Evolutionary conservation across 1,139 yeast genomes (phyloP), one percentile per base, ranked within the genome.

Genomic region (Candida glucosophila): DNA sequence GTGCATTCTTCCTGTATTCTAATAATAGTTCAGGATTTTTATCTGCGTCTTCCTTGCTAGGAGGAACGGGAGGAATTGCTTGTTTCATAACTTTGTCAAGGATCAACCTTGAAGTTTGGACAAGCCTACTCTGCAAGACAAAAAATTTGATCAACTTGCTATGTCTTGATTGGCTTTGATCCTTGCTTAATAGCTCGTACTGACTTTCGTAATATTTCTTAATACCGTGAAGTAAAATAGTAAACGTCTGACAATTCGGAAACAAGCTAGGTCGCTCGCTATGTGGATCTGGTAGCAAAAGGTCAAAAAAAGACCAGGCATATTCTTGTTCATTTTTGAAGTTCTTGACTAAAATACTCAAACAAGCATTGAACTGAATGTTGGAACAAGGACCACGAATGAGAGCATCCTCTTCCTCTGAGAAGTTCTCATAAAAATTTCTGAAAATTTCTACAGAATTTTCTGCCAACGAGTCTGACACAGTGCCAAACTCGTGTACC

Each of bases 261-360:
- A 35, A 39, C 5, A 60, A 30, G 3, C 34, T 28, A 4, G 33
- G 33, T 12, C 29, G 40, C 20, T 33, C 23, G 2, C 37, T 42
- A n/a, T n/a, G n/a, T n/a, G n/a, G n/a, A 14, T 11, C 24, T 5
- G 49, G 47, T 7, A 45, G 25, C 22, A 61, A 41, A 12, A 37
- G 37, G 25, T 61, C 58, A 28, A 64, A 64, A 24, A 61, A 48
- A 2, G 43, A 37, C 71, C 70, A 64, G 1, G 67, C 66, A 17
- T 37, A 27, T 8, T 37, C 41, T 34, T 63, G 70, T 15, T 52
- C 47, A 27, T 54, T 37, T 6, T 31, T 33, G 30, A 43, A 59
- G 35, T 60, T 52, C 29, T 58, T 60, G 13, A 58, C 46, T 20
- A 63, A 34, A 7, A 59, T 39, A 29, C 58, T 45, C 24, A 64